Base-by-base conservation (phyloP, 768 basidiomycete genomes). In the Boletus tylopilopsis region DNA sequence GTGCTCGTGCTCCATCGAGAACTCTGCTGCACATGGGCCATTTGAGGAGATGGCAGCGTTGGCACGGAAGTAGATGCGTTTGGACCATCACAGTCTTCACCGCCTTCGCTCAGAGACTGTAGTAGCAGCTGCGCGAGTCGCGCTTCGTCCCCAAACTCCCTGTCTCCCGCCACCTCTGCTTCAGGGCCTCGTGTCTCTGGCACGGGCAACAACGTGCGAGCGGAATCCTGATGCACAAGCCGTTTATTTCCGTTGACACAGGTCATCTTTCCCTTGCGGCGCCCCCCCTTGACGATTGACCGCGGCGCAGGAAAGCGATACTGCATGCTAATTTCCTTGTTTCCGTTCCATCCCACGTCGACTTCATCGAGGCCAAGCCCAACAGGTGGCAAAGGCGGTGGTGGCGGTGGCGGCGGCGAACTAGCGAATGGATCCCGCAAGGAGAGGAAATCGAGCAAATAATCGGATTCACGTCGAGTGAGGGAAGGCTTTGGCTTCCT, bases 1-100 rank as follows among this genome's bases (percentile, higher is more conserved):
- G 66, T 68, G 33, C 66, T 60, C n/a, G 63, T 51, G 47, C 66
- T 68, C 66, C 66, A 68, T 25, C 68, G 54, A 13, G 66, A 68
- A 18, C 5, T 43, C 41, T 54, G 57, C 6, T 53, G 61, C 10
- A 51, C n/a, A 16, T 69, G 59, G 6, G 53, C 53, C 22, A 35
- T 42, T 41, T 56, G 57, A 33, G 53, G 65, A 30, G 50, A 38
- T 23, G 50, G 51, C 22, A 58, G 45, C 1, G 33, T 36, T 6
- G 49, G 50, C 23, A 43, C 47, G 0, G 49, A 57, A 19, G 36
- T 50, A 22, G 57, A 11, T 2, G 34, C 27, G 22, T 16, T 50
- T 7, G 51, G 47, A 10, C n/a, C 23, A 24, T 36, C 48, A 18
- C 21, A 5, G 18, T 53, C 54, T 24, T 48, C 57, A 10, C 23